Evolutionary conservation across 2,329 filamentous ascomycete genomes (phyloP).

Genomic region (Cladosporium sp.): DNA sequence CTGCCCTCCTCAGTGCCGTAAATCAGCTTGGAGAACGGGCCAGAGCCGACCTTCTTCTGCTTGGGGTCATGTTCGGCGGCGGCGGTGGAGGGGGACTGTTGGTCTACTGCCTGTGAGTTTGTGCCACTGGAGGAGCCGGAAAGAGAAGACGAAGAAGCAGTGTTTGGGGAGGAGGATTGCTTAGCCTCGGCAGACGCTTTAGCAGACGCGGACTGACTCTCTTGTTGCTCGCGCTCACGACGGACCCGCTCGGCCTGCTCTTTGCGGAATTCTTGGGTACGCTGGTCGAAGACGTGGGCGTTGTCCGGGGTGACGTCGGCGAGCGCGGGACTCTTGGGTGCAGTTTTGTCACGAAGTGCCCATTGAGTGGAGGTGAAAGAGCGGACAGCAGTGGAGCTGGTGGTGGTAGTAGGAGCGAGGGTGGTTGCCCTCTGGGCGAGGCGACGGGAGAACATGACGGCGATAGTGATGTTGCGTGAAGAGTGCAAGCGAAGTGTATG

Average conservation of each 20-base stretch:
- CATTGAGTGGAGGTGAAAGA: slow-evolving; percentile 18
- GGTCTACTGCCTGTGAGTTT: slow-evolving; percentile 27
- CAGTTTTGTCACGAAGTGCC: background rate
- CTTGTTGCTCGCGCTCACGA: slow-evolving; percentile 72
- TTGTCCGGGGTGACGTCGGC: slow-evolving; percentile 75
- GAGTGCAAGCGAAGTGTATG: background rate
- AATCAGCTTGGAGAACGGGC: slow-evolving; percentile 76
- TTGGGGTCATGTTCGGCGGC: slow-evolving; percentile 53
- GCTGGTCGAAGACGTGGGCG: slow-evolving; percentile 70
- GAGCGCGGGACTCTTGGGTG: slow-evolving; percentile 60
- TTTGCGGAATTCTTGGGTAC: slow-evolving; percentile 83
- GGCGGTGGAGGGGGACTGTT: slow-evolving; percentile 46
- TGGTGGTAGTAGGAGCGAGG: slow-evolving; percentile 10
- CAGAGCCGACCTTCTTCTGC: slow-evolving; percentile 51
- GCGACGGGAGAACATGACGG: slow-evolving; percentile 19
- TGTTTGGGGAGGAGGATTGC: slow-evolving; percentile 22
- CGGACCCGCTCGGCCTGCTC: slow-evolving; percentile 65
- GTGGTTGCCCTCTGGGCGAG: slow-evolving; percentile 14
- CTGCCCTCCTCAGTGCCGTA: slow-evolving; percentile 96
- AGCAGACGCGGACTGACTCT: slow-evolving; percentile 69
- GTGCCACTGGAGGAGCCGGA: slow-evolving; percentile 35
- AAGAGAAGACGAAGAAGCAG: slow-evolving; percentile 22
- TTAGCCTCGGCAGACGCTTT: slow-evolving; percentile 33
- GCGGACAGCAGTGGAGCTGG: slow-evolving; percentile 14
- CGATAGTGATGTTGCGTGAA: slow-evolving; percentile 2